Percentiles rank a stretch among this genome's conserved stretches.
Evolutionary conservation across 2,329 filamentous ascomycete species (phyloP).

Genomic region (Stylonectria norvegica): DNA sequence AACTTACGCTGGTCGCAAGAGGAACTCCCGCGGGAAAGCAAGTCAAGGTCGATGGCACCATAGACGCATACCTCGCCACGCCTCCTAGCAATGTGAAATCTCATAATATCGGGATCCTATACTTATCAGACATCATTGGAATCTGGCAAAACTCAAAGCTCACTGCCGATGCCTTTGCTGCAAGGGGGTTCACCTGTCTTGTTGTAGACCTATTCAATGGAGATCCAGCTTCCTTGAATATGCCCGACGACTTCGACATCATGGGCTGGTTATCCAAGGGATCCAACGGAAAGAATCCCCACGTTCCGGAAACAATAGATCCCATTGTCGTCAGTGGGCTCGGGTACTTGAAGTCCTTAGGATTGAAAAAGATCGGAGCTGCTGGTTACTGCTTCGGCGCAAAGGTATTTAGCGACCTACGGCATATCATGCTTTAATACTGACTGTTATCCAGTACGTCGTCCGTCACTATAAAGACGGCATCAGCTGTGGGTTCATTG

Average conservation of each 20-base stretch:
- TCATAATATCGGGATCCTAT: conserved; percentile 39
- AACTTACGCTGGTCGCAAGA: conserved; percentile 25
- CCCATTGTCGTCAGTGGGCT: conserved; percentile 35
- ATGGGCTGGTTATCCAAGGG: conserved; percentile 36
- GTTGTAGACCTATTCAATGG: conserved; percentile 34
- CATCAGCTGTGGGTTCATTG: conserved; percentile 68
- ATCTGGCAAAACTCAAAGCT: conserved; percentile 43
- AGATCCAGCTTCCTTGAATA: conserved; percentile 45
- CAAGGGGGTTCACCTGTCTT: conserved; percentile 32
- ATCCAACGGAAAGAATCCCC: conserved; percentile 42
- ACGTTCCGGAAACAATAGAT: conserved; percentile 27
- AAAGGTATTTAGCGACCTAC: conserved; percentile 46
- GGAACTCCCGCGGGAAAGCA: conserved; percentile 39
- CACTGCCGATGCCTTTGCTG: conserved; percentile 36
- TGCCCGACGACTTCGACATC: conserved; percentile 25
- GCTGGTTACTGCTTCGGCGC: conserved; percentile 75
- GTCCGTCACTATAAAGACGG: conserved; percentile 60
- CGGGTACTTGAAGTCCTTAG: conserved; percentile 53
- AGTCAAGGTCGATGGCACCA: conserved; percentile 39
- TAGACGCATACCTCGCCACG: conserved; percentile 46
- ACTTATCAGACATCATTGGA: conserved; percentile 46
- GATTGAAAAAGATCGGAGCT: conserved; percentile 57
- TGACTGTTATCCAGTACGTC: conserved; percentile 50
- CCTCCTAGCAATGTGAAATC: conserved; percentile 35
- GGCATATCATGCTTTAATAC: neutral